phyloP scores from a whole-genome alignment of 345 rosid species.

The Brassica carinata region DNA sequence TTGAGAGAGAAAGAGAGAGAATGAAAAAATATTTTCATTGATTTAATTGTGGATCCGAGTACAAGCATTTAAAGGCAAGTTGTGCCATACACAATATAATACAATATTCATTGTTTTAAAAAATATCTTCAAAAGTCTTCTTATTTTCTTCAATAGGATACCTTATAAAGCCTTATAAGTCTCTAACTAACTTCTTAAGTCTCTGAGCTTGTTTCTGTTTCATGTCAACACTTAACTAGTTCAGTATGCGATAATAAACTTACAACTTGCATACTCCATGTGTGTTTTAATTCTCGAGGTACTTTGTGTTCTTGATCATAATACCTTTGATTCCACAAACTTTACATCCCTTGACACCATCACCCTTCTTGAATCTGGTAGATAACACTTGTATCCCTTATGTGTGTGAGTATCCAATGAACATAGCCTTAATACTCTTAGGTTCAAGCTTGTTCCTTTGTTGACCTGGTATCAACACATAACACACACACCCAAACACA shows the following conservation, averaged over 20 bases:
- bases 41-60: no score
- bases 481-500: no score
- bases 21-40: no score
- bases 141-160: no score
- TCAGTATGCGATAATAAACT: slow-evolving; percentile 16
- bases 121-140: no score
- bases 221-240: not conserved
- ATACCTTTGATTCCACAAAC: not conserved
- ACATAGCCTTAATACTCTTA: not conserved
- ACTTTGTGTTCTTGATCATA: slow-evolving; percentile 35
- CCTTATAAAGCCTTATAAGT: no score
- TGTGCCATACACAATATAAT: no score
- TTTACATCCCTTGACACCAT: not conserved
- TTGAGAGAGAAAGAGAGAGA: no score
- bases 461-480: not conserved
- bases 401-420: not conserved
- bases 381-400: not conserved
- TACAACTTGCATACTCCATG: slow-evolving; percentile 36
- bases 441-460: not conserved
- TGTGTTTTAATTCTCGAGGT: slow-evolving; percentile 38
- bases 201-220: not conserved
- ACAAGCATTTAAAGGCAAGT: no score
- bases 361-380: not conserved
- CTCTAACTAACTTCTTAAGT: not conserved
- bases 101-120: no score